phyloP scores from a whole-genome alignment of 441 rosid genomes.

The Jatropha podagrica region DNA sequence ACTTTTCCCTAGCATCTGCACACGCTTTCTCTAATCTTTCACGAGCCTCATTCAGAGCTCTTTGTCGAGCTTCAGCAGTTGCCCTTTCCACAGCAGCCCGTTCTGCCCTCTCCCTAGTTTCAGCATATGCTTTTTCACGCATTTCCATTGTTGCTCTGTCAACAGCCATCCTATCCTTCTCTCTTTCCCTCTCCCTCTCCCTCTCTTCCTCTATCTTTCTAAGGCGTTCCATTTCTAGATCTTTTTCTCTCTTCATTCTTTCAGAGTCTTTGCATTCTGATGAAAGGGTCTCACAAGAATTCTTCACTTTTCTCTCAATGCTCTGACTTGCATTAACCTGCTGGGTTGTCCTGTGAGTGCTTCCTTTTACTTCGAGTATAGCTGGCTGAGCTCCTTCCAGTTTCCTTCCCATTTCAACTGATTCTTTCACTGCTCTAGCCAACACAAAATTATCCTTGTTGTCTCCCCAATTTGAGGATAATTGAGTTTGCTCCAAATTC shows the following conservation, averaged over 20 bases:
- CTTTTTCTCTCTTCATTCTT: slow-evolving; percentile 59
- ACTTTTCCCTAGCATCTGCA: slow-evolving; percentile 81
- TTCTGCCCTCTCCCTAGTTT: slow-evolving; percentile 55
- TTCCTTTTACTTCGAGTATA: slow-evolving; percentile 31
- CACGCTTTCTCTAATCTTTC: slow-evolving; percentile 91
- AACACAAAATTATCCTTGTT: slow-evolving; percentile 38
- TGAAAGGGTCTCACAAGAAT: slow-evolving; percentile 24
- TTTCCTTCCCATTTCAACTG: slow-evolving; percentile 35
- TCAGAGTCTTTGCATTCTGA: slow-evolving; percentile 53
- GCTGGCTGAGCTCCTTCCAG: slow-evolving; percentile 32
- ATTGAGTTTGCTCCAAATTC: slow-evolving; percentile 28
- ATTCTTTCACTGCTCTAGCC: slow-evolving; percentile 35
- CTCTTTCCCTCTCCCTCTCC: slow-evolving; percentile 92
- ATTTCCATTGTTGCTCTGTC: slow-evolving; percentile 57
- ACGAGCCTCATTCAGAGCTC: slow-evolving; percentile 78
- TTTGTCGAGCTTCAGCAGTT: slow-evolving; percentile 50
- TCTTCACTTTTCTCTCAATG: slow-evolving; percentile 42
- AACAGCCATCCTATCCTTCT: slow-evolving; percentile 92
- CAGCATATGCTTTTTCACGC: slow-evolving; percentile 46
- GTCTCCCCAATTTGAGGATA: slow-evolving; percentile 33
- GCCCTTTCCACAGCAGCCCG: slow-evolving; percentile 61
- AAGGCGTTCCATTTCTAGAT: slow-evolving; percentile 57
- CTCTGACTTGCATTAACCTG: slow-evolving; percentile 28
- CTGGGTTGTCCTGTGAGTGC: slow-evolving; percentile 31
- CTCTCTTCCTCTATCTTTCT: slow-evolving; percentile 80